A percentile compares a stretch with the other conserved stretches of the same genome.
Evolutionary conservation across 2,329 filamentous ascomycete species (phyloP).

Genomic region (Mariannaea elegans): DNA sequence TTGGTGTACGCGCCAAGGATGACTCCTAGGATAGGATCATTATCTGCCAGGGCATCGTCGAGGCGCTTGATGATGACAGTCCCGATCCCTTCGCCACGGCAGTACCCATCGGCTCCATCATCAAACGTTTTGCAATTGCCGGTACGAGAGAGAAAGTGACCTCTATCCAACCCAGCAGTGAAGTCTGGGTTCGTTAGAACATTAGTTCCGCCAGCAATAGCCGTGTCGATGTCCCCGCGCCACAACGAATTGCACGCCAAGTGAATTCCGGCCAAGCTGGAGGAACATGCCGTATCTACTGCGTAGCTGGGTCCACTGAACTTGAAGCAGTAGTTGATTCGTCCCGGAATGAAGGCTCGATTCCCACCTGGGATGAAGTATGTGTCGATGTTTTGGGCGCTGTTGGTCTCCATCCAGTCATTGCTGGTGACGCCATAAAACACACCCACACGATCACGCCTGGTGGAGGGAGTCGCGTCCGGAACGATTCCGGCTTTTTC

Average conservation of each 20-base stretch:
- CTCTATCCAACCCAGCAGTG: conserved; percentile 68
- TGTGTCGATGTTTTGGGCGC: conserved; percentile 68
- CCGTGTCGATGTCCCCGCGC: conserved; percentile 80
- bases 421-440: conserved; percentile 81
- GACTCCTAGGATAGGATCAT: conserved; percentile 71
- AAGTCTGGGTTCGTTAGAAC: conserved; percentile 72
- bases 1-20: conserved; percentile 72
- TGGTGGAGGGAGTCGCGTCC: conserved; percentile 68
- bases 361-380: conserved; percentile 58
- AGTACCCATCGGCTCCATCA: conserved; percentile 67
- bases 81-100: conserved; percentile 58
- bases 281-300: conserved; percentile 80
- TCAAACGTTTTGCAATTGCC: conserved; percentile 57
- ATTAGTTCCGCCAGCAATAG: conserved; percentile 78
- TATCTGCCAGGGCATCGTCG: conserved; percentile 58
- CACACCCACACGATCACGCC: conserved; percentile 65
- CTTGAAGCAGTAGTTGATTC: conserved; percentile 81
- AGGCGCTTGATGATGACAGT: conserved; percentile 59
- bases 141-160: conserved; percentile 67
- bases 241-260: conserved; percentile 73
- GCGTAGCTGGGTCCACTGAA: conserved; percentile 76
- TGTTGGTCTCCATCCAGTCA: conserved; percentile 81
- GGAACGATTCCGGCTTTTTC: conserved; percentile 72
- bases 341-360: conserved; percentile 60
- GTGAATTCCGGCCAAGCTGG: conserved; percentile 75